Evolutionary conservation across 495 filamentous ascomycete species (phyloP), one percentile per base, ranked within the genome.

Genomic region (Talaromyces stipitatus): DNA sequence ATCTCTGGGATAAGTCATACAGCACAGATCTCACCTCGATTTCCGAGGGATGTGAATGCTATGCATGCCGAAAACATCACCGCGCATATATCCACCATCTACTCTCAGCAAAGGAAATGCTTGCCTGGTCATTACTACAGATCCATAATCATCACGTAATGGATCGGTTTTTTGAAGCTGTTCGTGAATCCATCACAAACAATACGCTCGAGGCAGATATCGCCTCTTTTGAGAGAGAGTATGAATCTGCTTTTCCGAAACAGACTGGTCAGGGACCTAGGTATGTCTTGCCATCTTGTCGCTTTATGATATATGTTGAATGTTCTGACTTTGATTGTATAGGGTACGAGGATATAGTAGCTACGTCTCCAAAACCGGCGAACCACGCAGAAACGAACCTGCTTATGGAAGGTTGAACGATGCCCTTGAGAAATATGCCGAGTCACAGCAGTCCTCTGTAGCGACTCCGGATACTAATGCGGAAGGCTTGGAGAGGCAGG

Each of bases 101-200:
- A 4, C 79, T 98, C 3, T 68, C 76, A 14, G 90, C 94, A 0
- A 92, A 91, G 61, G 94, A 98, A 69, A 97, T 98, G 95, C 84
- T 96, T 2, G 92, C 83, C 23, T 98, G 94, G 94, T 87, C 89
- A 2, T 78, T 98, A 12, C 73, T 98, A 24, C 92, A 96, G 67
- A 77, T 95, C 11, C 94, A 98, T 71, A 98, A 98, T 66, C 80
- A 89, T 62, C 77, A 84, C 27, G 70, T 88, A 2, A 66, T 95
- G 47, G 77, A 84, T 52, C 41, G 64, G 0, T 97, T 98, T 75
- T 96, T 97, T 30, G 66, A 74, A 0, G 75, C 74, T 0, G 75
- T 95, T 4, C 82, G 92, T 6, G 63, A 67, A 2, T 83, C 78
- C 48, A 86, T 91, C 14, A 69, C 72, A 16, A 68, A 69, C 0